Conservation (phyloP, 2,329 filamentous ascomycete genomes). For the Hypoxylon rubiginosum region DNA sequence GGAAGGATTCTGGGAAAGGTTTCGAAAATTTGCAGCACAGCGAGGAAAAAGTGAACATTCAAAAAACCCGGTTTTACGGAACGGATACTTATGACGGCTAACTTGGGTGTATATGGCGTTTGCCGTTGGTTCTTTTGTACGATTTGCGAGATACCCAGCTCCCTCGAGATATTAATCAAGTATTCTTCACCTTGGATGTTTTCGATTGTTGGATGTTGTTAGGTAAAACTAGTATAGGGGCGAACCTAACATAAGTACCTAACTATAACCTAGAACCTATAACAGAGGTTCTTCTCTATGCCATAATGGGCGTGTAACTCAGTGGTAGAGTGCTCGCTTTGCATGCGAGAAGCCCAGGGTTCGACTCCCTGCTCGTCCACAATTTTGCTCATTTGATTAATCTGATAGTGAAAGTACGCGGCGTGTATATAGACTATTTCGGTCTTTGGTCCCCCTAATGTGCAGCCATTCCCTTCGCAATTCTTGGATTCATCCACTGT, state of each 20-base stretch:
- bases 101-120: conserved; percentile 21
- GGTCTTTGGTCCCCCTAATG: neutral
- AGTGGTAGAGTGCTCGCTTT: neutral
- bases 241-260: neutral
- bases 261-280: no score
- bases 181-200: conserved; percentile 11
- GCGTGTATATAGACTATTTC: neutral
- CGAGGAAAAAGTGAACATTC: conserved; percentile 15
- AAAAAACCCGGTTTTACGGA: conserved; percentile 21
- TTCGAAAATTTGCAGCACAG: conserved; percentile 22
- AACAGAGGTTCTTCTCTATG: no score
- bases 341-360: neutral
- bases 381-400: neutral
- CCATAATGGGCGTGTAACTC: neutral
- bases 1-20: conserved; percentile 2
- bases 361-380: neutral
- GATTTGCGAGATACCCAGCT: conserved; percentile 40
- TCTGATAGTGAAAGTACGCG: neutral
- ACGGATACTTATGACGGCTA: conserved; percentile 16
- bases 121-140: conserved; percentile 27
- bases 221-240: neutral
- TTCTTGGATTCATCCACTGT: neutral
- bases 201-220: neutral
- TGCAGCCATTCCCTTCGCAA: neutral
- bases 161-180: conserved; percentile 31